These are phyloP conservation scores for Flammula alnicola DNA, from an alignment of 1,284 basidiomycete genomes.

Conservation along the genomic window DNA sequence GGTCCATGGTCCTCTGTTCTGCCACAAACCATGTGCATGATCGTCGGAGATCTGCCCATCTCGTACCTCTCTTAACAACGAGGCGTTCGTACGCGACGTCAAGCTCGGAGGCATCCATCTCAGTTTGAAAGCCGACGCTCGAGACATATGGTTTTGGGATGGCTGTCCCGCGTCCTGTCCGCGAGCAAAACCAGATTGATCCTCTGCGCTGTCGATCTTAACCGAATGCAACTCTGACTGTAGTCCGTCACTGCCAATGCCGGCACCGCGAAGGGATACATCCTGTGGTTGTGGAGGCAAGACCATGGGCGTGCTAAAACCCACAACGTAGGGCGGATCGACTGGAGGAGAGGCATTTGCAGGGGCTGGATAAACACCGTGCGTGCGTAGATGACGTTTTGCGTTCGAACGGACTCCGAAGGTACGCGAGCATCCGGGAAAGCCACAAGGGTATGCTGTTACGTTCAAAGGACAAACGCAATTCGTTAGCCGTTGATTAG, in stretches of 20 bases:
- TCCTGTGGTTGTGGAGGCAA: conserved; percentile 7
- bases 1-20: no score
- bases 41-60: conserved; percentile 22
- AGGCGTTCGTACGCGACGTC: conserved; percentile 30
- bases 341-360: conserved; percentile 7
- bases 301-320: conserved; percentile 30
- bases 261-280: neutral
- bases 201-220: neutral
- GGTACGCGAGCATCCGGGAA: conserved; percentile 56
- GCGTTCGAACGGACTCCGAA: conserved; percentile 72
- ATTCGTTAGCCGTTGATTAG: conserved; percentile 8
- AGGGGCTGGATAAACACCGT: conserved; percentile 45
- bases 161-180: neutral
- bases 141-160: neutral
- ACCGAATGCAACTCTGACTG: neutral
- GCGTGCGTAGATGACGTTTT: conserved; percentile 63
- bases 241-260: neutral
- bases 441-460: conserved; percentile 46
- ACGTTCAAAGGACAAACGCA: conserved; percentile 22
- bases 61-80: conserved; percentile 25
- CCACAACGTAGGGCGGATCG: conserved; percentile 35
- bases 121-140: conserved; percentile 32
- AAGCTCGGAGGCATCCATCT: conserved; percentile 45
- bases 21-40: conserved; percentile 21
- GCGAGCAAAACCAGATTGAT: neutral